These are phyloP conservation scores for Trichoderma orchidacearum DNA, from an alignment of 495 filamentous ascomycete species.

Conservation along the genomic window DNA sequence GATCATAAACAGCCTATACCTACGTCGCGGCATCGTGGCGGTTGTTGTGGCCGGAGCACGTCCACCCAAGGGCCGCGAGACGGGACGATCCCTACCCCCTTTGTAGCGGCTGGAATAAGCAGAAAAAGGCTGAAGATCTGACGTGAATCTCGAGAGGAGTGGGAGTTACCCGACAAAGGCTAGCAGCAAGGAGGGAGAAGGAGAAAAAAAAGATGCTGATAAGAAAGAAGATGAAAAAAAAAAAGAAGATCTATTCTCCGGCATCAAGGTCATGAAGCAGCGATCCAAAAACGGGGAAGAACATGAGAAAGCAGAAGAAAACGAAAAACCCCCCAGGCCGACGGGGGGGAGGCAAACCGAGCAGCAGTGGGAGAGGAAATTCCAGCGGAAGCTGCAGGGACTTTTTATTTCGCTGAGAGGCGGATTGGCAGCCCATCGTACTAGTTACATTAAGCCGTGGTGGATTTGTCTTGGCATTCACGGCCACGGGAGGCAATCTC, in stretches of 20 bases:
- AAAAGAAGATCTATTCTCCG: too few relatives aligned
- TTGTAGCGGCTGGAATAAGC: not conserved
- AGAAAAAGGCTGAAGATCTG: not conserved
- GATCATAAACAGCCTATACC: slow-evolving; percentile 62
- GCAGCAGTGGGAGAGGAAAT: not conserved
- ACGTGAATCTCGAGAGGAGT: not conserved
- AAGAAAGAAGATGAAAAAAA: too few relatives aligned
- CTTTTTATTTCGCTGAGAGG: not conserved
- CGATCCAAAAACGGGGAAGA: too few relatives aligned
- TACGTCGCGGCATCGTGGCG: slow-evolving; percentile 58
- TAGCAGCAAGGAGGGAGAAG: too few relatives aligned
- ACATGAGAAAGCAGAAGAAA: too few relatives aligned
- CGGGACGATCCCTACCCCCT: not conserved
- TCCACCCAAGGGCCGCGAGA: not conserved
- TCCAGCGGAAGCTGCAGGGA: not conserved
- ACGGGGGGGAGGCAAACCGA: too few relatives aligned
- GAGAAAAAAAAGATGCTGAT: too few relatives aligned
- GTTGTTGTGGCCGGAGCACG: not conserved
- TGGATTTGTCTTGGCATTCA: not conserved
- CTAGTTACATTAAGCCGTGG: not conserved
- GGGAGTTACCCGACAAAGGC: not conserved
- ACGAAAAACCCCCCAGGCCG: too few relatives aligned
- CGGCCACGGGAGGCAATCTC: not conserved
- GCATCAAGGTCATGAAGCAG: too few relatives aligned
- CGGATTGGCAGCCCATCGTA: not conserved